These are phyloP conservation scores for Phylloporus sp. DNA, from an alignment of 768 basidiomycete genomes.

Conservation along the genomic window DNA sequence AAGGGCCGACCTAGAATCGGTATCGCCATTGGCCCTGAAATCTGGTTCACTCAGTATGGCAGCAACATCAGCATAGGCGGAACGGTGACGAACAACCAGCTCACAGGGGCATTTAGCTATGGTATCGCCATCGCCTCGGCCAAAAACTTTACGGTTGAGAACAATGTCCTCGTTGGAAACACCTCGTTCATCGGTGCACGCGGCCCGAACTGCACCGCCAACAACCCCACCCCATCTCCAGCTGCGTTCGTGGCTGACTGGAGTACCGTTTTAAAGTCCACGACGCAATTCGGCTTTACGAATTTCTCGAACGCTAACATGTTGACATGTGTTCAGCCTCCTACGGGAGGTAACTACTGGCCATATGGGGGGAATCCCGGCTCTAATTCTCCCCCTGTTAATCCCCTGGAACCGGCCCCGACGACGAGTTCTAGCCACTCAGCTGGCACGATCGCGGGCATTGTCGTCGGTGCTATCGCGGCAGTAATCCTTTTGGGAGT, in stretches of 20 bases:
- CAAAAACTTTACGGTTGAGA: slow-evolving; percentile 60
- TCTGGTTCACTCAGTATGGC: slow-evolving; percentile 62
- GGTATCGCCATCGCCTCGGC: slow-evolving; percentile 66
- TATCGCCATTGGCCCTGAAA: slow-evolving; percentile 74
- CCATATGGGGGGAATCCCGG: slow-evolving; percentile 56
- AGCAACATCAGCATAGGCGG: slow-evolving; percentile 55
- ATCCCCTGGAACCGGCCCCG: slow-evolving; percentile 11
- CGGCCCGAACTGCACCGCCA: slow-evolving; percentile 59
- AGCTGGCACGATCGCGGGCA: slow-evolving; percentile 34
- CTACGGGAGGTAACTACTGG: slow-evolving; percentile 67
- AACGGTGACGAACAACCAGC: slow-evolving; percentile 50
- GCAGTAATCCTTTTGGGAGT: slow-evolving; percentile 42
- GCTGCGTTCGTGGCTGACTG: slow-evolving; percentile 57
- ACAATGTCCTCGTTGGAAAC: slow-evolving; percentile 61
- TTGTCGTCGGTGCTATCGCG: slow-evolving; percentile 49
- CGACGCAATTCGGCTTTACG: slow-evolving; percentile 52
- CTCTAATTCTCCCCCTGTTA: slow-evolving; percentile 20
- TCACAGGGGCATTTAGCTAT: slow-evolving; percentile 71
- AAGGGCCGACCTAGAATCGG: slow-evolving; percentile 53
- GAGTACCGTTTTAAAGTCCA: slow-evolving; percentile 38
- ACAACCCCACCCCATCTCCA: slow-evolving; percentile 48
- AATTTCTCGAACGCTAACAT: slow-evolving; percentile 49
- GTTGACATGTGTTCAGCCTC: slow-evolving; percentile 66
- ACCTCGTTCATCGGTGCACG: slow-evolving; percentile 70
- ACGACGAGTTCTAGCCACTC: slow-evolving; percentile 24